These are phyloP conservation scores for Linderniella brevidens DNA, from an alignment of 257 asterid species.

Conservation along the genomic window DNA sequence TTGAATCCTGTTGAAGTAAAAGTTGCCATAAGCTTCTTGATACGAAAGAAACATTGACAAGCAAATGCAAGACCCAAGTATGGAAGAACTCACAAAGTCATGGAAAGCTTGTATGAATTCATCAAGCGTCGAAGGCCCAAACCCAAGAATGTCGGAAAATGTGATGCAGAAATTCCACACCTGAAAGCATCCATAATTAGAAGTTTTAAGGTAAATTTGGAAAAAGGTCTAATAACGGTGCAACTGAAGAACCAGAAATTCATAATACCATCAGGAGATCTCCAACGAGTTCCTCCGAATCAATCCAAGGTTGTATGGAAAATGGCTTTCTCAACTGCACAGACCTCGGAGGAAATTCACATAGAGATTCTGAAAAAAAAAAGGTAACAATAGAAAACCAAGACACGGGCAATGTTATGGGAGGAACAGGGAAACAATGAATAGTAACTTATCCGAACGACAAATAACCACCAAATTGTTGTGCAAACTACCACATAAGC, in stretches of 20 bases:
- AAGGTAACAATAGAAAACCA: slow-evolving; percentile 9
- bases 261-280: slow-evolving; percentile 67
- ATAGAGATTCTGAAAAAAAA: slow-evolving; percentile 39
- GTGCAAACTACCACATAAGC: too few relatives aligned
- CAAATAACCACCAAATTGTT: too few relatives aligned
- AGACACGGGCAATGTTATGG: slow-evolving; percentile 1
- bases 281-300: slow-evolving; percentile 60
- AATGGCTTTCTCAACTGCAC: slow-evolving; percentile 61
- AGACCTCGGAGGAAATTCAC: slow-evolving; percentile 51
- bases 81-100: background rate
- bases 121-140: slow-evolving; percentile 91
- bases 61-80: background rate
- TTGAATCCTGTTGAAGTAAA: slow-evolving; percentile 41
- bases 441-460: too few relatives aligned
- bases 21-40: background rate
- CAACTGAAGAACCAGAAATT: background rate
- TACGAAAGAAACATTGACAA: background rate
- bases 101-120: slow-evolving; percentile 74
- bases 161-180: slow-evolving; percentile 84
- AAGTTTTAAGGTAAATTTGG: slow-evolving; percentile 4
- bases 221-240: too few relatives aligned
- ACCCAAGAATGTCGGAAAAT: slow-evolving; percentile 76
- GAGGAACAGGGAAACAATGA: too few relatives aligned
- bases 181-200: slow-evolving; percentile 18
- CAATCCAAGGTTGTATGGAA: slow-evolving; percentile 59